phyloP scores from a whole-genome alignment of 1,139 yeast species.

The Kodamaea sp. region DNA sequence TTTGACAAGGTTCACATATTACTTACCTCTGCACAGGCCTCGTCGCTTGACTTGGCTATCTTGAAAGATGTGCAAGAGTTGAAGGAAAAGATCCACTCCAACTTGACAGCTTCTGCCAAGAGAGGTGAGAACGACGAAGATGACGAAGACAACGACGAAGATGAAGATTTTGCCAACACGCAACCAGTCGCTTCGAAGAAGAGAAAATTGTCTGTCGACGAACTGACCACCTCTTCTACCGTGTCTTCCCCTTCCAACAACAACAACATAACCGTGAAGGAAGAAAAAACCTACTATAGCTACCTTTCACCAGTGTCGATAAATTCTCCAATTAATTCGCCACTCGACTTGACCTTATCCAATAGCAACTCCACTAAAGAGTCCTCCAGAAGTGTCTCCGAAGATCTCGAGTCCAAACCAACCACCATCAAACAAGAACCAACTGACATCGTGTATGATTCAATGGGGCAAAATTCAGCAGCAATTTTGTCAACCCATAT shows the following conservation, averaged over 20 bases:
- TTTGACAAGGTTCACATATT: constrained; percentile 19
- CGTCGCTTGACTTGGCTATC: constrained; percentile 14
- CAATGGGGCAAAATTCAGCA: constrained; percentile 55
- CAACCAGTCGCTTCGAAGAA: constrained; percentile 3
- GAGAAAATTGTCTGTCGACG: constrained; percentile 5
- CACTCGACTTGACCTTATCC: constrained; percentile 41
- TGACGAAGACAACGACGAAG: constrained; percentile 17
- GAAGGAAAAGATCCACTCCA: constrained; percentile 35
- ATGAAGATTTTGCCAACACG: not conserved
- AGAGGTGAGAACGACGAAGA: constrained; percentile 18
- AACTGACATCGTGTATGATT: constrained; percentile 26
- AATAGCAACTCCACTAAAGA: too few relatives aligned
- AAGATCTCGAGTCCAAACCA: constrained; percentile 9
- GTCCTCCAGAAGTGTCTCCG: too few relatives aligned
- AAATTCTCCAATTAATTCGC: constrained; percentile 44
- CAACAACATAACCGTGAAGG: constrained; percentile 11
- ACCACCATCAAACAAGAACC: constrained; percentile 12
- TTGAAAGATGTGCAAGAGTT: constrained; percentile 31
- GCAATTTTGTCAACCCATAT: constrained; percentile 37
- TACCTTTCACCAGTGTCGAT: constrained; percentile 49
- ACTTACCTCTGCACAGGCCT: constrained; percentile 18
- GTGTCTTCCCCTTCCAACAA: constrained; percentile 3
- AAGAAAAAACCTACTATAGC: constrained; percentile 26
- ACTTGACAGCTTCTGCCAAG: constrained; percentile 22
- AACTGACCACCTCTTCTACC: not conserved